A percentile compares a stretch with the other conserved stretches of the same genome.
Evolutionary conservation across 2,329 filamentous ascomycete genomes (phyloP).

Genomic region (Coniella lustricola): DNA sequence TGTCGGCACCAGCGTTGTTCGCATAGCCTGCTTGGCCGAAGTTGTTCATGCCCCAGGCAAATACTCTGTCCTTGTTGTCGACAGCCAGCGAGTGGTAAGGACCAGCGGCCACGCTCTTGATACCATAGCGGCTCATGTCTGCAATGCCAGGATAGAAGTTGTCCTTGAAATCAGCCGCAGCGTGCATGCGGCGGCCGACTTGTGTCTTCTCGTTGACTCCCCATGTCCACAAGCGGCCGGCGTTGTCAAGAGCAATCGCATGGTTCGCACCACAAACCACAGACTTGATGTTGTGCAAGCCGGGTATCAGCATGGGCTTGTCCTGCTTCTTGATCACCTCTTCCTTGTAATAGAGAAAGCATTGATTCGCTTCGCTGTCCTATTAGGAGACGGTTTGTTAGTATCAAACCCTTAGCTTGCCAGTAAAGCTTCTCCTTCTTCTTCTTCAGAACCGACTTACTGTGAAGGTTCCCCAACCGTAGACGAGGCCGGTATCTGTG

Average conservation of each 20-base stretch:
- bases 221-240: constrained; percentile 56
- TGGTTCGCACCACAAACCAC: constrained; percentile 52
- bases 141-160: constrained; percentile 15
- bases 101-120: constrained; percentile 47
- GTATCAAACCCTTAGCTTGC: constrained; percentile 26
- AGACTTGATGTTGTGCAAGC: constrained; percentile 46
- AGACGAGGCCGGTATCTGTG: constrained; percentile 54
- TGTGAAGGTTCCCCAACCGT: constrained; percentile 61
- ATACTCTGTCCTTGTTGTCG: constrained; percentile 51
- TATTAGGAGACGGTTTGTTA: constrained; percentile 7
- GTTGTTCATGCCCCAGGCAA: constrained; percentile 60
- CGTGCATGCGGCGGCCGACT: constrained; percentile 40
- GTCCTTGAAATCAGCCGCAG: constrained; percentile 10
- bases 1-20: constrained; percentile 45
- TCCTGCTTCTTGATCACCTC: constrained; percentile 18
- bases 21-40: constrained; percentile 56
- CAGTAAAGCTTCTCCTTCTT: constrained; percentile 60
- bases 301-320: constrained; percentile 40
- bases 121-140: constrained; percentile 30
- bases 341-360: constrained; percentile 16
- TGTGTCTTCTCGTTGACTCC: constrained; percentile 58
- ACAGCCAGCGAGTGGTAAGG: constrained; percentile 60
- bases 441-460: too few species aligned
- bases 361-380: constrained; percentile 18
- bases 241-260: constrained; percentile 49